Evolutionary conservation across 176 grass and related monocot genomes (phyloP), one percentile per base, ranked within the genome.

Genomic region (Juncus effusus): DNA sequence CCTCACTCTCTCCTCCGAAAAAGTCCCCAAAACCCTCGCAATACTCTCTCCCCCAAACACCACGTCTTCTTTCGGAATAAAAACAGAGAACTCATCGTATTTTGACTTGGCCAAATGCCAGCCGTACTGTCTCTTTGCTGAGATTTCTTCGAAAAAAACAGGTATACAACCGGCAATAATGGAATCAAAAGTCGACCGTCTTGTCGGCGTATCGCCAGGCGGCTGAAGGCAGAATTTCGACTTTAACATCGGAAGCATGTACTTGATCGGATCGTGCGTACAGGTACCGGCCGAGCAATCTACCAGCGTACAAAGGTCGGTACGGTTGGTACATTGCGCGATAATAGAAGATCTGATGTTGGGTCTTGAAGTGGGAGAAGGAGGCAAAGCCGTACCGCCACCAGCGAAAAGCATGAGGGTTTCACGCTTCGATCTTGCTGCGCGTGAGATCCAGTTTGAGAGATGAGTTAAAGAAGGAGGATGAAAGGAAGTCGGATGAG

Each of bases 401-500:
- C 84, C 81, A 6, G 74, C 84, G 66, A 76, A 87, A 40, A 92
- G 81, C 88, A 84, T 76, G 6, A 84, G 84, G 14, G 37, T 16
- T 9, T 28, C 35, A 69, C 81, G 88, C 6, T 5, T 65, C 4
- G 77, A 64, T 7, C 65, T 62, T 39, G 80, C 69, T 10, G 84
- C 81, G 19, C 78, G 88, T 40, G 65, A 38, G 56, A 87, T 53
- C 88, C 84, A 92, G 52, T 76, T 81, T 40, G 66, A 64, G 51
- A 84, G 72, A 53, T 60, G 75, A 12, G 53, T 40, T 50, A 84
- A 55, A 1, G 89, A 77, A 5, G 79, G 35, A 16, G 83, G 82
- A 73, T 92, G 93, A 78, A 97, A 92, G 1, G 85, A 82, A 13
- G 85, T 97, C 44, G 75, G 71, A 62, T 83, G 75, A 15, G 93